phyloP scores from a whole-genome alignment of 2,329 filamentous ascomycete species.

The Ophiostoma angusticollis region DNA sequence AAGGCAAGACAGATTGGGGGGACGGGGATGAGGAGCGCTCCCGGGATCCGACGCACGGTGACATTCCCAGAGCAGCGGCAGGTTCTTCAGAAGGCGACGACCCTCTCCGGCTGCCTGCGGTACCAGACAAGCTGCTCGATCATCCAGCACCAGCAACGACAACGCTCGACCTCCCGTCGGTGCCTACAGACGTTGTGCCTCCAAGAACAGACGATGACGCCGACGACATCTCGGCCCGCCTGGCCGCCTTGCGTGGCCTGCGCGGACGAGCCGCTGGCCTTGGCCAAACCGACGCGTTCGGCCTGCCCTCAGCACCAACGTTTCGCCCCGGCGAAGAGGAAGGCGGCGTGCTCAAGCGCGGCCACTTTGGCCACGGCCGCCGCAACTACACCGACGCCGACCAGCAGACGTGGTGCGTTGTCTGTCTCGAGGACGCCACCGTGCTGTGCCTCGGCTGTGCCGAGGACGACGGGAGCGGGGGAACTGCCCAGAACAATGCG shows the following conservation, averaged over 20 bases:
- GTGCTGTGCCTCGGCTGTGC: slow-evolving; percentile 62
- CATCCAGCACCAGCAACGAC: slow-evolving; percentile 21
- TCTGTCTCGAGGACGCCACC: slow-evolving; percentile 68
- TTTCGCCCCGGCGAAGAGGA: slow-evolving; percentile 32
- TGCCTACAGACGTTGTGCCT: not conserved
- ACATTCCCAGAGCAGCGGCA: too few species aligned
- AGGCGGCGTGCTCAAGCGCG: slow-evolving; percentile 6
- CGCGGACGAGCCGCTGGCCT: slow-evolving; percentile 14
- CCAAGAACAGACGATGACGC: slow-evolving; percentile 22
- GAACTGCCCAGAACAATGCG: slow-evolving; percentile 22
- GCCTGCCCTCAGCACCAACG: slow-evolving; percentile 37
- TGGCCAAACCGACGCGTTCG: slow-evolving; percentile 23
- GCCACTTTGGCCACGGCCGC: slow-evolving; percentile 18
- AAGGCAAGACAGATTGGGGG: not conserved
- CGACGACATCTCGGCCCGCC: slow-evolving; percentile 36
- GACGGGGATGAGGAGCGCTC: not conserved
- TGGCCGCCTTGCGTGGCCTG: slow-evolving; percentile 36
- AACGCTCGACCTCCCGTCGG: slow-evolving; percentile 1
- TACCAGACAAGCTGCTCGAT: slow-evolving; percentile 31
- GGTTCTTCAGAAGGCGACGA: slow-evolving; percentile 13
- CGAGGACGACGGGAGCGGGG: slow-evolving; percentile 28
- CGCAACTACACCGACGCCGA: slow-evolving; percentile 54
- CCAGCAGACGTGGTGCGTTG: slow-evolving; percentile 64
- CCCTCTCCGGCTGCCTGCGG: slow-evolving; percentile 31
- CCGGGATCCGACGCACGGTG: not conserved